Percentiles rank a stretch among this genome's conserved stretches.
These are phyloP conservation scores for Xerocomellus amylosporus DNA, from an alignment of 768 basidiomycete species.

Conservation along the genomic window DNA sequence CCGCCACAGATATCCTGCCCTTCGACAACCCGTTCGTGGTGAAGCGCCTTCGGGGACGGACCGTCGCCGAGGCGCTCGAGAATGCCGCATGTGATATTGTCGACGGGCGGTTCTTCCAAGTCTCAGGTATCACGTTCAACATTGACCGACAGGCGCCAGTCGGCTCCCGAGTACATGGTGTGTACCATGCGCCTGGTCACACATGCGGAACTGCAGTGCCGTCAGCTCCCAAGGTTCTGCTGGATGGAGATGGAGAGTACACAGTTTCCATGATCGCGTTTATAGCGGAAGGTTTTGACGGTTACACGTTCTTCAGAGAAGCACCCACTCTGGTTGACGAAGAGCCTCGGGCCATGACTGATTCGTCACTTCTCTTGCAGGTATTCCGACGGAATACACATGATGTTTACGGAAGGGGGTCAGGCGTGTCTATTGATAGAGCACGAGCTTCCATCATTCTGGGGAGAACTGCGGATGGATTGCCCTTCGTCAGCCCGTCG, in stretches of 20 bases:
- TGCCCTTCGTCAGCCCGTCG: constrained; percentile 2
- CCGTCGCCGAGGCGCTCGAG: constrained; percentile 9
- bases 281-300: constrained; percentile 11
- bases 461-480: neutral
- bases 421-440: constrained; percentile 2
- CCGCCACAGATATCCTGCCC: neutral
- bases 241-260: neutral
- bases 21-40: constrained; percentile 9
- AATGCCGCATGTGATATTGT: constrained; percentile 4
- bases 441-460: constrained; percentile 5
- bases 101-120: constrained; percentile 6
- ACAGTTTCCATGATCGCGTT: constrained; percentile 10
- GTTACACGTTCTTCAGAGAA: constrained; percentile 6
- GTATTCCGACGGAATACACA: constrained; percentile 6
- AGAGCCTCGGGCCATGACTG: constrained; percentile 2
- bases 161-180: neutral
- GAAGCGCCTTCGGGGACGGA: neutral
- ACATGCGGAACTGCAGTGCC: neutral
- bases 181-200: constrained; percentile 3
- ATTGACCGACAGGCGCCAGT: constrained; percentile 2
- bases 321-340: neutral
- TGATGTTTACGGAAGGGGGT: neutral
- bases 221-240: neutral
- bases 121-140: neutral
- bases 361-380: constrained; percentile 8